These are phyloP conservation scores for Leccinum obscurum DNA, from an alignment of 768 basidiomycete species.

Conservation along the genomic window DNA sequence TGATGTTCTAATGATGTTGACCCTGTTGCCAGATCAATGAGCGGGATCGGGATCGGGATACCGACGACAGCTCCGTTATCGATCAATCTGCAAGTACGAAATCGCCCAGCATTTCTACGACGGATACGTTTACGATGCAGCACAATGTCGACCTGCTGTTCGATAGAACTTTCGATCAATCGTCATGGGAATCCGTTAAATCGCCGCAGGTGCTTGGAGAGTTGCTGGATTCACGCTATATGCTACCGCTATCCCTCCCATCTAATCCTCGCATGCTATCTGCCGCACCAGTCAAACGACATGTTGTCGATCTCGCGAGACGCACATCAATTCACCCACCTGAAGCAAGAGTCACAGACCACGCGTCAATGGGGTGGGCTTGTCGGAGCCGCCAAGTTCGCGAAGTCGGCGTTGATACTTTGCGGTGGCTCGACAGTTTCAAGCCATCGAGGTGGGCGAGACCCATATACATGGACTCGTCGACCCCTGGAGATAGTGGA, in stretches of 20 bases:
- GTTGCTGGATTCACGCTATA: constrained; percentile 86
- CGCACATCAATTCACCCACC: constrained; percentile 20
- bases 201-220: constrained; percentile 87
- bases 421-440: constrained; percentile 73
- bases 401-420: constrained; percentile 54
- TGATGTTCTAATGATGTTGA: constrained; percentile 8
- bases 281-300: constrained; percentile 54
- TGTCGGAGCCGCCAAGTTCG: constrained; percentile 60
- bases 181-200: constrained; percentile 74
- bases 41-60: constrained; percentile 54
- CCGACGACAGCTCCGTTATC: constrained; percentile 32
- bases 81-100: constrained; percentile 40
- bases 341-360: constrained; percentile 41
- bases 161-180: constrained; percentile 61
- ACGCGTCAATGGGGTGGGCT: constrained; percentile 55
- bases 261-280: constrained; percentile 77
- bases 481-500: constrained; percentile 34
- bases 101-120: constrained; percentile 32
- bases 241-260: constrained; percentile 87
- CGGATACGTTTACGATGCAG: constrained; percentile 41
- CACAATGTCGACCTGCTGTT: constrained; percentile 80
- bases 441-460: constrained; percentile 57
- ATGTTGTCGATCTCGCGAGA: constrained; percentile 20
- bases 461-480: constrained; percentile 35
- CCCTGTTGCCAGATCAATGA: constrained; percentile 54